phyloP scores from a whole-genome alignment of 306 rosid species.

The Castanea crenata region DNA sequence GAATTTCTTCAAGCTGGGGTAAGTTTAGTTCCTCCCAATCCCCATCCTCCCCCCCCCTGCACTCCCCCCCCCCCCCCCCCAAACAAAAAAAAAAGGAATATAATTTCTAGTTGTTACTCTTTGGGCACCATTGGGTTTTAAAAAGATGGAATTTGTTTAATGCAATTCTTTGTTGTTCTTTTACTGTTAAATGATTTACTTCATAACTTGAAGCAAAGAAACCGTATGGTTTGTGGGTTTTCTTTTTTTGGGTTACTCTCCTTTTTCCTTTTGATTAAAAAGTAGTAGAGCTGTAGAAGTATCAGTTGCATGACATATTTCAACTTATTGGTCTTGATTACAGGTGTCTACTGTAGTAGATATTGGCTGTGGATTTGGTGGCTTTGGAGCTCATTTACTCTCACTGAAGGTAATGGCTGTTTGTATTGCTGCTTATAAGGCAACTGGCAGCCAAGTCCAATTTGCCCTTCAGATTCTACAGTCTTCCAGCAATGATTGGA shows the following conservation, averaged over 20 bases:
- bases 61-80: rapidly evolving
- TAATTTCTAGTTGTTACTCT: not conserved
- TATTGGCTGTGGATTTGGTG: slow-evolving; percentile 95
- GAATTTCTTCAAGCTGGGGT: slow-evolving; percentile 92
- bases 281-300: not conserved
- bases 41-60: not conserved
- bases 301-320: not conserved
- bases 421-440: slow-evolving; percentile 90
- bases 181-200: not conserved
- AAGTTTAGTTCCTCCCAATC: slow-evolving; percentile 25
- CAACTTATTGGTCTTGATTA: slow-evolving; percentile 32
- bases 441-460: slow-evolving; percentile 99
- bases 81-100: not conserved
- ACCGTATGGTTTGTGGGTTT: not conserved
- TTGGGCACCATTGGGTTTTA: slow-evolving; percentile 17
- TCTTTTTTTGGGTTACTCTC: slow-evolving; percentile 11
- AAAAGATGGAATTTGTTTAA: slow-evolving; percentile 9
- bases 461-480: slow-evolving; percentile 85
- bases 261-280: slow-evolving; percentile 33
- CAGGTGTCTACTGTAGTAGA: slow-evolving; percentile 83
- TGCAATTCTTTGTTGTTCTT: not conserved
- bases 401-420: slow-evolving; percentile 81
- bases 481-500: slow-evolving; percentile 96
- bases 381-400: slow-evolving; percentile 93
- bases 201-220: slow-evolving; percentile 32